Evolutionary conservation across 2,329 filamentous ascomycete genomes (phyloP), one percentile per base, ranked within the genome.

Genomic region (Fusarium fracticaudum): DNA sequence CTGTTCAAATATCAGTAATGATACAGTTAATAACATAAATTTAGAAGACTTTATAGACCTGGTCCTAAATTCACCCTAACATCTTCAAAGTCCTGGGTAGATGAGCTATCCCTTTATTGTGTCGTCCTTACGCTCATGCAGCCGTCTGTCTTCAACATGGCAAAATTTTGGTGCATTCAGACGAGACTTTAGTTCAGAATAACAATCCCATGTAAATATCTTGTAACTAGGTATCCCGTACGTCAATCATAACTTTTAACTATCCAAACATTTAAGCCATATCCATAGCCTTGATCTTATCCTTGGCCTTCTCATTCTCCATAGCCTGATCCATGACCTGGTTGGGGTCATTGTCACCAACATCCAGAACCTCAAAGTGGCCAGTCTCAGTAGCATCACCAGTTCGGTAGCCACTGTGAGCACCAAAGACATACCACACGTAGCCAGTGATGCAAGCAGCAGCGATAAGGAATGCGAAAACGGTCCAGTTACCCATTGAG

Each of bases 401-500:
- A 41, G 77, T 79, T 43, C 80, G 62, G 50, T 81, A 81, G 24
- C 80, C 80, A 24, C 79, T 76, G 71, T 81, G 79, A 59, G 74
- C 78, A 33, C 80, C 80, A 58, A 81, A 81, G 4, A 79, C 74
- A 38, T 79, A 79, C 80, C 80, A 81, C 29, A 78, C 75, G 41
- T 79, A 81, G 17, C 73, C 24, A 11, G 79, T 79, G 48, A 80
- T 77, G 7, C 65, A 14, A 11, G 71, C 77, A 8, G 79, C 76
- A 8, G 72, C 50, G 17, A 77, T 64, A 13, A 81, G 79, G 68
- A 81, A 81, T 14, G 71, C 78, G 37, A 81, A 81, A 7, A 81
- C 79, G 18, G 80, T 81, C 80, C 80, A 81, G 74, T 81, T 81
- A 33, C 80, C 79, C 80, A 79, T 81, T 3, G 76, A 73, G 68